Conservation (phyloP, 257 asterid species). For the Solanum lignicaule region DNA sequence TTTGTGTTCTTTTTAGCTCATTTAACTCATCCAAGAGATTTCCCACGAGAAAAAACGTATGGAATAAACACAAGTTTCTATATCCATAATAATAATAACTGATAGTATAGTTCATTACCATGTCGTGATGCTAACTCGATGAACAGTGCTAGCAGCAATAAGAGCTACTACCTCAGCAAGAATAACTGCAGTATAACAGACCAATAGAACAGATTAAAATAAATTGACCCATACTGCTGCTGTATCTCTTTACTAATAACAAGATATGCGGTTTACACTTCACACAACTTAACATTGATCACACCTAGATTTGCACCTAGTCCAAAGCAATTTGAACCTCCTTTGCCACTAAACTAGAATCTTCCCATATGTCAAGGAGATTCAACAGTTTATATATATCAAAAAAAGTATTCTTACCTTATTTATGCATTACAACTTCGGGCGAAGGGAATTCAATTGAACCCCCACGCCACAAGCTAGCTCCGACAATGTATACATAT, state of each 20-base stretch:
- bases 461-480: background rate
- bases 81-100: background rate
- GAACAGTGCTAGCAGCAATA: constrained; percentile 87
- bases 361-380: background rate
- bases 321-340: background rate
- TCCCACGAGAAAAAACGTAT: background rate
- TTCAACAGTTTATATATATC: background rate
- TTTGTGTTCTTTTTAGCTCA: background rate
- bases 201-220: background rate
- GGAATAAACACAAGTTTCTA: background rate
- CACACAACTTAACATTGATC: background rate
- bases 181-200: constrained; percentile 48
- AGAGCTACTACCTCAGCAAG: constrained; percentile 76
- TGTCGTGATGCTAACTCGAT: constrained; percentile 95
- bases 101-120: constrained; percentile 39
- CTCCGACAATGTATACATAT: background rate
- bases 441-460: background rate
- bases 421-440: background rate
- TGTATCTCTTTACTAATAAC: background rate
- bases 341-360: background rate
- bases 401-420: background rate
- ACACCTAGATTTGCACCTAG: background rate
- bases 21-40: background rate
- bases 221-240: background rate
- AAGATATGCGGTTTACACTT: background rate